Evolutionary conservation across 345 rosid genomes (phyloP), one percentile per base, ranked within the genome.

Genomic region (Eucalyptus marginata): DNA sequence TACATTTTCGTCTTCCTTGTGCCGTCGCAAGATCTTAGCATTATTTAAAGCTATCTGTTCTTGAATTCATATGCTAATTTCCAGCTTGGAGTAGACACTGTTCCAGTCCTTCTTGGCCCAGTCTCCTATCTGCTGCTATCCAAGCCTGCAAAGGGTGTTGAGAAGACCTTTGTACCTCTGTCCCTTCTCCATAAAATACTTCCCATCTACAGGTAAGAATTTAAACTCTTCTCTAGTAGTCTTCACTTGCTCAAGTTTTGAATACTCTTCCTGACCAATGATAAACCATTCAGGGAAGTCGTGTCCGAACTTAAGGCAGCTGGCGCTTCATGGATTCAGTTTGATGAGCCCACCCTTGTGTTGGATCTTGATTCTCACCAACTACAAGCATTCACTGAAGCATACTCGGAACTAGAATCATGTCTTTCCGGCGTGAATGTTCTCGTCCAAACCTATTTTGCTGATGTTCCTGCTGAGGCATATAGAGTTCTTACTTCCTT

Each of bases 271-370:
- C 64, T 36, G 16, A 49, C 56, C 76, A 47, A 25, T 40, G 27
- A 58, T 17, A 79, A 84, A 86, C 44, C 58, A 2, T 83, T 59
- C 93, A 97, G 98, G 93, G 96, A 97, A 92, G 97, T 96, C 93
- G 91, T 97, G 87, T 88, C 93, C 66, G 98, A 96, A 90, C 94
- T 97, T 47, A 96, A 97, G 90, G 95, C 93, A 87, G 99, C 96
- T 87, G 99, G 99, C 89, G 99, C 98, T n/a, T 89, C 97, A 52
- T 96, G 98, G 97, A 94, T 97, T 93, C 99, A 97, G 95, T 94
- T 96, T 87, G 99, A 97, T 91, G 97, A 97, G 91, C 99, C 99
- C 54, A 92, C 93, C 49, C 97, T 96, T 84, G 96, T 96, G 86
- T 86, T 92, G 97, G 97, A 97, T 91, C 99, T 97, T 87, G 98